phyloP scores from a whole-genome alignment of 106 monocot species.

The Chionographis japonica region DNA sequence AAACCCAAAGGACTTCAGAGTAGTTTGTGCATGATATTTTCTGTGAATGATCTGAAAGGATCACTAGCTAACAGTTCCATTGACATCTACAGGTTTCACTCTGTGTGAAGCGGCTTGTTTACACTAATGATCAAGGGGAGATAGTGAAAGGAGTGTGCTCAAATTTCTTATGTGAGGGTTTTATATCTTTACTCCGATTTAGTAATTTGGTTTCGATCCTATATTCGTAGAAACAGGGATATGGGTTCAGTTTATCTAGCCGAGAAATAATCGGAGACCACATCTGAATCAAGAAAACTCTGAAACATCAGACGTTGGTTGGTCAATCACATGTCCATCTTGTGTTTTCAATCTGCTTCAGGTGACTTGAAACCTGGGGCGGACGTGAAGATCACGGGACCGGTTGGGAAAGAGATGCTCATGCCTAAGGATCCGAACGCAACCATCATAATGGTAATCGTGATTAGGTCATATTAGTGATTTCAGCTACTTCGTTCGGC shows the following conservation, averaged over 20 bases:
- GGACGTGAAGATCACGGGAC: conserved; percentile 86
- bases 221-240: neutral
- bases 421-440: conserved; percentile 98
- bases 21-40: neutral
- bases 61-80: neutral
- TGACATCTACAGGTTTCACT: conserved; percentile 68
- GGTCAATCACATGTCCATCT: neutral
- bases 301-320: too few relatives aligned
- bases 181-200: neutral
- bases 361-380: conserved; percentile 93
- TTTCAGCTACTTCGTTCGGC: neutral
- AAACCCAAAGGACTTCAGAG: too few relatives aligned
- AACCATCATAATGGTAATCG: conserved; percentile 80
- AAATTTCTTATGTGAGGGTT: conserved; percentile 82
- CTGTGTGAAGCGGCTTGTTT: conserved; percentile 91
- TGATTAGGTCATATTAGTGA: too few relatives aligned
- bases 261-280: too few relatives aligned
- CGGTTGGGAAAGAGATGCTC: conserved; percentile 98
- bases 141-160: conserved; percentile 99
- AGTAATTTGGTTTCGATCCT: neutral
- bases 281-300: too few relatives aligned
- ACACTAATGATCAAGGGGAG: conserved; percentile 94
- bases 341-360: conserved; percentile 12
- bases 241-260: too few relatives aligned
- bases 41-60: neutral